Percentiles rank a stretch among this genome's conserved stretches.
These are phyloP conservation scores for Cryphonectria japonica DNA, from an alignment of 2,329 filamentous ascomycete genomes.

Conservation along the genomic window DNA sequence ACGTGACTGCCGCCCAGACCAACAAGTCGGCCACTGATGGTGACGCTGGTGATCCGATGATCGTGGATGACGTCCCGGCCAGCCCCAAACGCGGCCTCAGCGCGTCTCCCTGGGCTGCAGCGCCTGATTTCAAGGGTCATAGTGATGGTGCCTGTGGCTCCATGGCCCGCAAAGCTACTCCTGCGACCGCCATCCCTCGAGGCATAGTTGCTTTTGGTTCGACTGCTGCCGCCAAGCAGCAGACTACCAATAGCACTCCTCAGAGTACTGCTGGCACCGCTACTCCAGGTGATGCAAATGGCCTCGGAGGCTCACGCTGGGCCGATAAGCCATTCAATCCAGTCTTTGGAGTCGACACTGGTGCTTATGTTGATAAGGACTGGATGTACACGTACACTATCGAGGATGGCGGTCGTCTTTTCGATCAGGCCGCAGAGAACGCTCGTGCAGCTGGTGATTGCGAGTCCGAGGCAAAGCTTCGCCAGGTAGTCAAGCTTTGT, in stretches of 20 bases:
- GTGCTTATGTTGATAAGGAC: background rate
- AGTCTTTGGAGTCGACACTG: background rate
- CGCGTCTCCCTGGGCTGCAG: constrained; percentile 3
- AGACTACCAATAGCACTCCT: background rate
- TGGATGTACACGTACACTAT: constrained; percentile 8
- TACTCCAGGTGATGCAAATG: background rate
- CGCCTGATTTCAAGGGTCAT: background rate
- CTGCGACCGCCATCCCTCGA: background rate
- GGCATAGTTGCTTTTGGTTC: background rate
- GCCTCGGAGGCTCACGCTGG: background rate
- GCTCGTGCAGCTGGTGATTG: background rate
- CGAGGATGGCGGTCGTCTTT: background rate
- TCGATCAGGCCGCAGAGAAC: background rate
- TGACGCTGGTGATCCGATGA: constrained; percentile 4
- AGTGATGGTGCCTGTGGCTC: background rate
- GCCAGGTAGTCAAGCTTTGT: constrained; percentile 10
- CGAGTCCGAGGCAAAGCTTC: constrained; percentile 7
- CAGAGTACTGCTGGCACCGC: background rate
- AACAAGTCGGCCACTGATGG: background rate
- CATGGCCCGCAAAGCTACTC: background rate
- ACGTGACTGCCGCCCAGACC: background rate
- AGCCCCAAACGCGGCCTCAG: constrained; percentile 6
- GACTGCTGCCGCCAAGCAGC: background rate
- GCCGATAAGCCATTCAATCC: background rate
- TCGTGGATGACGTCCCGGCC: background rate